Base-by-base conservation (phyloP, 805 yeast genomes). In the Kuraishia ogatae region DNA sequence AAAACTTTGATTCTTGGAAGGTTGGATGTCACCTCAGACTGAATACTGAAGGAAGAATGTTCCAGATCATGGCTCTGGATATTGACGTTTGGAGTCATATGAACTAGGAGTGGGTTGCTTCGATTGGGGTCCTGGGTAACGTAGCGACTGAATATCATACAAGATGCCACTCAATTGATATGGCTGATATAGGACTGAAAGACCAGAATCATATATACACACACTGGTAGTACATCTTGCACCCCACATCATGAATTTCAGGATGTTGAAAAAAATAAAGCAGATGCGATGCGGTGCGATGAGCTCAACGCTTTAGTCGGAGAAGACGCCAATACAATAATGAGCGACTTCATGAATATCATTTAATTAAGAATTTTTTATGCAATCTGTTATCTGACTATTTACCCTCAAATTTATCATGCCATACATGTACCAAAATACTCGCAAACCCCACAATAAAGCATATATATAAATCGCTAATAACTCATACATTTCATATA, bases 1-100 rank as follows among this genome's bases (percentile, higher is more conserved):
- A 79, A 66, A 53, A 80, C 77, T 60, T 79, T 80, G 55, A 80
- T 66, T 8, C 61, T 61, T 17, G 71, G 74, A 7, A 57, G 52
- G 48, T 54, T 53, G 17, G 39, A 15, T 3, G 53, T 19, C 17
- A 54, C 28, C 6, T 39, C 20, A 6, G 60, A 57, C 39, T 43
- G 50, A 8, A 50, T 19, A 20, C 43, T 50, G 52, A 50, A 50
- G 20, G 52, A 26, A 11, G 49, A 22, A 47, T 47, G 49, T 19
- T 35, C 43, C 43, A 35, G 43, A 35, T 35, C 43, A 35, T 35
- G 43, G 43, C 43, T 35, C 43, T 35, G 43, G 17, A 35, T 35
- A 15, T 35, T 35, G 17, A 35, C 43, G 43, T 35, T 35, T 10
- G 43, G 43, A 15, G 43, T 35, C 43, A 35, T 35, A 11, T 7